Percentiles rank a stretch among this genome's conserved stretches.
These are phyloP conservation scores for Singerocomus inundabilis DNA, from an alignment of 1,284 basidiomycete species.

Conservation along the genomic window DNA sequence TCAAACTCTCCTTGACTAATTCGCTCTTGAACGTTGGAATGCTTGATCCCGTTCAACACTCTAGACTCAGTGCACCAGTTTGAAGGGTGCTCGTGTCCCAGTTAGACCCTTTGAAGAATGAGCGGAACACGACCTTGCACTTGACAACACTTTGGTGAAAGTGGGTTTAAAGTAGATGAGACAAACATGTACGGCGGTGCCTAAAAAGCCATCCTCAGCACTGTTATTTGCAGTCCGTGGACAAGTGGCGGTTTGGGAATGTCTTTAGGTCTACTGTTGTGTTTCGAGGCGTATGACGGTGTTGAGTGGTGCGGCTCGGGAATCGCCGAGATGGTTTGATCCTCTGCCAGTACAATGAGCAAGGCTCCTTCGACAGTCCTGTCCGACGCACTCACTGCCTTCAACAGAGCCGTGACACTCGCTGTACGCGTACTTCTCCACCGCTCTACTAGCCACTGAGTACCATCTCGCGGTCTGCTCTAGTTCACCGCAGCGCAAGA, in stretches of 20 bases:
- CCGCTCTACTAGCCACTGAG: slow-evolving; percentile 4
- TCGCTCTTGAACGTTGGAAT: slow-evolving; percentile 6
- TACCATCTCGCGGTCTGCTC: background rate
- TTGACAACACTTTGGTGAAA: no score
- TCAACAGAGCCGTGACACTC: slow-evolving; percentile 34
- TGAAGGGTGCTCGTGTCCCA: background rate
- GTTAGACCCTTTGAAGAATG: background rate
- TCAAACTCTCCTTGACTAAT: slow-evolving; percentile 8
- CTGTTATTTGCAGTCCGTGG: background rate
- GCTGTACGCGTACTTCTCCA: slow-evolving; percentile 26
- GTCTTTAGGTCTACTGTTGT: background rate
- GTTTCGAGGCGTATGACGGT: background rate
- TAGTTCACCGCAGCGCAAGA: slow-evolving; percentile 49
- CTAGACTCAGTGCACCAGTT: background rate
- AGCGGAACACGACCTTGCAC: background rate
- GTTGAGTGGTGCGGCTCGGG: slow-evolving; percentile 17
- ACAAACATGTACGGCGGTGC: no score
- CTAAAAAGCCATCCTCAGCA: no score
- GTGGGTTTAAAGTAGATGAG: no score
- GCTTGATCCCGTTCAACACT: slow-evolving; percentile 1
- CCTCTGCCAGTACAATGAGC: slow-evolving; percentile 24
- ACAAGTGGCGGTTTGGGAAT: background rate
- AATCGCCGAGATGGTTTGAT: slow-evolving; percentile 26
- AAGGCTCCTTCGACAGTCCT: slow-evolving; percentile 30
- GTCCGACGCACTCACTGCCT: slow-evolving; percentile 34